phyloP scores from a whole-genome alignment of 2,329 filamentous ascomycete genomes.

The Byssothecium circinans region DNA sequence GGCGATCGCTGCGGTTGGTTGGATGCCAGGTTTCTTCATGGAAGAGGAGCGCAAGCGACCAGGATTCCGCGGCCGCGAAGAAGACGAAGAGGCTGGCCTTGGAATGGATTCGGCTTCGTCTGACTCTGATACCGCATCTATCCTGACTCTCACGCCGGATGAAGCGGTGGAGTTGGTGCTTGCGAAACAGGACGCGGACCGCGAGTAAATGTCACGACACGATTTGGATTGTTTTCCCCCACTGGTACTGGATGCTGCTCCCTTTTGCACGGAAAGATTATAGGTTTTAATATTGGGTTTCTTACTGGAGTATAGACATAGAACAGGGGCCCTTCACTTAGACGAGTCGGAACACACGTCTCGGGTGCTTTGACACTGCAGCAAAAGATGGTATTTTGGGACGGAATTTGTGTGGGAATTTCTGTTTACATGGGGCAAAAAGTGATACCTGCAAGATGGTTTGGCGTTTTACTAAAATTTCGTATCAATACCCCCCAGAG shows the following conservation, averaged over 20 bases:
- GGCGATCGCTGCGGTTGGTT: constrained; percentile 70
- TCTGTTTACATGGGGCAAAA: constrained; percentile 12
- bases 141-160: constrained; percentile 37
- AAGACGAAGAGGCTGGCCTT: constrained; percentile 37
- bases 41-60: constrained; percentile 59
- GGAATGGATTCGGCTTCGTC: constrained; percentile 19
- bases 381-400: constrained; percentile 8
- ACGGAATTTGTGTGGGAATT: constrained; percentile 12
- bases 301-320: constrained; percentile 13
- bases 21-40: constrained; percentile 58
- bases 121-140: constrained; percentile 35
- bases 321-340: constrained; percentile 7
- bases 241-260: constrained; percentile 5
- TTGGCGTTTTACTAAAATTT: constrained; percentile 20
- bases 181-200: constrained; percentile 28
- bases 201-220: constrained; percentile 18
- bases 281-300: constrained; percentile 16
- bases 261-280: constrained; percentile 11
- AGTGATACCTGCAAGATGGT: constrained; percentile 11
- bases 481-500: constrained; percentile 14
- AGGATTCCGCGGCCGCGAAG: constrained; percentile 18
- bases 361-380: constrained; percentile 13
- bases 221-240: constrained; percentile 9
- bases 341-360: constrained; percentile 4
- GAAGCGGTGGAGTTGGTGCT: constrained; percentile 32